A percentile compares a stretch with the other conserved stretches of the same genome.
phyloP scores from a whole-genome alignment of 108 stramenopile genomes.

The Pseudonitzschia multistriata region DNA sequence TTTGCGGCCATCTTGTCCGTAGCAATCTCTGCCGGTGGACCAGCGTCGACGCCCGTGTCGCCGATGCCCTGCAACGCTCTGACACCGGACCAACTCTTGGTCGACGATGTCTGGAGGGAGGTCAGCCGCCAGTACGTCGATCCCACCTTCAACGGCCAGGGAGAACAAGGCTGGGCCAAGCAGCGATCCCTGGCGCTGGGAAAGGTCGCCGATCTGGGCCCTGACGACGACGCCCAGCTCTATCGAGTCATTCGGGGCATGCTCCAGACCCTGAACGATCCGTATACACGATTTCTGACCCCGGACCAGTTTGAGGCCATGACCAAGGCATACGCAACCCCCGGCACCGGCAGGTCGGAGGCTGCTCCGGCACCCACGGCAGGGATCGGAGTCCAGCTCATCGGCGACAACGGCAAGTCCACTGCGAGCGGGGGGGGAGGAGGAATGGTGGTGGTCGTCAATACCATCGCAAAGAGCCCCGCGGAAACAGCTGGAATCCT shows the following conservation, averaged over 20 bases:
- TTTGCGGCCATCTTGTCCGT: slow-evolving; percentile 5
- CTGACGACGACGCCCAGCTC: slow-evolving; percentile 49
- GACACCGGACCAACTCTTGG: slow-evolving; percentile 50
- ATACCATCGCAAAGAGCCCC: slow-evolving; percentile 36
- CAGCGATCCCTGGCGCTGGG: slow-evolving; percentile 36
- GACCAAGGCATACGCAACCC: slow-evolving; percentile 5
- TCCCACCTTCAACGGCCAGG: slow-evolving; percentile 49
- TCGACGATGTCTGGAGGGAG: slow-evolving; percentile 55
- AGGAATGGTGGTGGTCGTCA: slow-evolving; percentile 40
- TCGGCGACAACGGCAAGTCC: slow-evolving; percentile 25
- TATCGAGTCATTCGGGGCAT: slow-evolving; percentile 36
- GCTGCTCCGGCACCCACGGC: slow-evolving; percentile 14
- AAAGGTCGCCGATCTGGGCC: slow-evolving; percentile 41
- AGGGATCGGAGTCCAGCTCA: slow-evolving; percentile 58
- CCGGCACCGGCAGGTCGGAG: not conserved
- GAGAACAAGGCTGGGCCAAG: slow-evolving; percentile 50
- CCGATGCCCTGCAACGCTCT: slow-evolving; percentile 20
- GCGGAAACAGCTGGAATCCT: slow-evolving; percentile 42
- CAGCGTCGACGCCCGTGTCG: not conserved
- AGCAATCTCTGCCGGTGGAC: not conserved
- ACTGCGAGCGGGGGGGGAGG: too few species aligned
- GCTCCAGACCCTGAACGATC: slow-evolving; percentile 46
- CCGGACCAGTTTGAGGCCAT: slow-evolving; percentile 20
- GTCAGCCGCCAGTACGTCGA: slow-evolving; percentile 54
- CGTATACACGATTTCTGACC: slow-evolving; percentile 51